These are phyloP conservation scores for Globisporangium carolinianum DNA, from an alignment of 352 stramenopile genomes.

Conservation along the genomic window DNA sequence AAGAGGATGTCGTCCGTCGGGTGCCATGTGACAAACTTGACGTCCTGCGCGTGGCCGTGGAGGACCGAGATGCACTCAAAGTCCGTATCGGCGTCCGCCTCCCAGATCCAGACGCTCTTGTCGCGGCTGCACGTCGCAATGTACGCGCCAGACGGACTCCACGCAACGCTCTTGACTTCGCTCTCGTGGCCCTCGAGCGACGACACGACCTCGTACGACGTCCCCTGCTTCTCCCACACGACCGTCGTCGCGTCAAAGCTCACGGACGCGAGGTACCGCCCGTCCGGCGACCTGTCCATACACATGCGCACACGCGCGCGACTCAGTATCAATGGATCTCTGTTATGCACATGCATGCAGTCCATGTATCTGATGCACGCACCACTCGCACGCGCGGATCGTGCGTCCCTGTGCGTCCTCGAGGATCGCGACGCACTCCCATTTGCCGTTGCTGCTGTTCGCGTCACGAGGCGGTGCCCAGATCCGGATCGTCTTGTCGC, in stretches of 20 bases:
- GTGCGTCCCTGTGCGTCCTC: conserved; percentile 93
- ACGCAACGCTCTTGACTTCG: conserved; percentile 96
- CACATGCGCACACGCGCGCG: not conserved
- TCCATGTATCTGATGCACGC: not conserved
- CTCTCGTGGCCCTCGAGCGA: conserved; percentile 98
- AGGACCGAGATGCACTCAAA: conserved; percentile 98
- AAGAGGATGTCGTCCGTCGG: conserved; percentile 80
- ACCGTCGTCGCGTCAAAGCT: conserved; percentile 95
- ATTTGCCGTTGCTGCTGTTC: conserved; percentile 24
- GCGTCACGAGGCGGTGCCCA: conserved; percentile 38
- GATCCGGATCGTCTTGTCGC: conserved; percentile 85
- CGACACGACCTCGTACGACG: conserved; percentile 91
- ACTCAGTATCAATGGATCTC: not conserved
- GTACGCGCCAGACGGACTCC: conserved; percentile 90
- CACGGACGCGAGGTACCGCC: conserved; percentile 88
- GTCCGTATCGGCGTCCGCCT: conserved; percentile 90
- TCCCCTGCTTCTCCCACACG: conserved; percentile 90
- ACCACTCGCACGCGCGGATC: conserved; percentile 94
- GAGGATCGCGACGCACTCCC: conserved; percentile 89
- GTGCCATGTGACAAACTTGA: conserved; percentile 95
- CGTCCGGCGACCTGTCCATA: conserved; percentile 54
- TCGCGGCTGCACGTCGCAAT: conserved; percentile 97
- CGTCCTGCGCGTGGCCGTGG: conserved; percentile 94
- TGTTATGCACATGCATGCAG: not conserved
- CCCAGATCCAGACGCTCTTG: conserved; percentile 99